Conservation (phyloP, 768 basidiomycete species). For the Lactarius pseudohatsudake region DNA sequence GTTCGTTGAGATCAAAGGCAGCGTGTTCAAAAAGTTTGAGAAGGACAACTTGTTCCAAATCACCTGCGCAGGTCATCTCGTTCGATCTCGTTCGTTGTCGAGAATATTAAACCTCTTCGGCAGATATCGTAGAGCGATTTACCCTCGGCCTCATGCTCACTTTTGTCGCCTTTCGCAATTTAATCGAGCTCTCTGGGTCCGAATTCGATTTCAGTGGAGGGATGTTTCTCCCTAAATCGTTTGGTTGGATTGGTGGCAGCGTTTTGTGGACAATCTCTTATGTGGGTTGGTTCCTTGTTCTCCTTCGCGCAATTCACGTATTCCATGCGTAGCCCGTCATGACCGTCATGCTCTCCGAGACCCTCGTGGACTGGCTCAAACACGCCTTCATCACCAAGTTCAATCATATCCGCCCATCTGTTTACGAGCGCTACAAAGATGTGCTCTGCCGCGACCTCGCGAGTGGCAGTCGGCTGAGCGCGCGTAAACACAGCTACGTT, state of each 20-base stretch:
- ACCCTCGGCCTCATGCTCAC: constrained; percentile 87
- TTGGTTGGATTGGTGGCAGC: constrained; percentile 80
- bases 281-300: constrained; percentile 45
- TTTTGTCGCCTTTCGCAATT: constrained; percentile 89
- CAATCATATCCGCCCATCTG: constrained; percentile 94
- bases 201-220: constrained; percentile 77
- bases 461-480: constrained; percentile 66
- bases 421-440: constrained; percentile 94
- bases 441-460: constrained; percentile 93
- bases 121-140: constrained; percentile 98
- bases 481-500: constrained; percentile 86
- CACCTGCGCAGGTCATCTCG: constrained; percentile 81
- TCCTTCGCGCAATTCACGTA: constrained; percentile 6
- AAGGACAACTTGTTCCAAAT: constrained; percentile 99
- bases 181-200: constrained; percentile 90
- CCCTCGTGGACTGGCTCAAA: constrained; percentile 97
- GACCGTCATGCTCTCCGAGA: constrained; percentile 88
- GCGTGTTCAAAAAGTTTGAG: constrained; percentile 99
- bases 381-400: constrained; percentile 99
- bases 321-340: constrained; percentile 69
- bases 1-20: constrained; percentile 99
- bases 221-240: constrained; percentile 75
- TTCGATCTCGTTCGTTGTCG: background rate
- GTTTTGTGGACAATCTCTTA: constrained; percentile 88
- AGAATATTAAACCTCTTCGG: constrained; percentile 3